A percentile compares a stretch with the other conserved stretches of the same genome.
These are phyloP conservation scores for Mycena capillaripes DNA, from an alignment of 768 basidiomycete genomes.

Conservation along the genomic window DNA sequence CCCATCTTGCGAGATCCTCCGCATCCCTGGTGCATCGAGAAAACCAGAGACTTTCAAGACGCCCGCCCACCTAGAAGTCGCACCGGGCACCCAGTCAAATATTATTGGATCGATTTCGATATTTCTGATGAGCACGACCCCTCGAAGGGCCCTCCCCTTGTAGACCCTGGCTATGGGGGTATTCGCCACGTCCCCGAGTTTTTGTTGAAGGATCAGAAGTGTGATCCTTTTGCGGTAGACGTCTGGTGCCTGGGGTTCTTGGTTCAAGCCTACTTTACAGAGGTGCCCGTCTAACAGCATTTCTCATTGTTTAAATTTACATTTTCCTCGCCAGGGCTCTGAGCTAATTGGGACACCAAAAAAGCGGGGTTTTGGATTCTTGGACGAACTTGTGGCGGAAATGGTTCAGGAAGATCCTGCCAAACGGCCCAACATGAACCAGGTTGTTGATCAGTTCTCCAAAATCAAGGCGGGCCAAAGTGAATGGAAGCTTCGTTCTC, in stretches of 20 bases:
- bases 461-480: constrained; percentile 3
- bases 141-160: neutral
- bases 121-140: constrained; percentile 17
- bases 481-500: constrained; percentile 11
- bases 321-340: neutral
- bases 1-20: neutral
- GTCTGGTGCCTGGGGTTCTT: constrained; percentile 13
- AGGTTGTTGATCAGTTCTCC: constrained; percentile 1
- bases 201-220: neutral
- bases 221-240: constrained; percentile 20
- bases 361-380: constrained; percentile 7
- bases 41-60: neutral
- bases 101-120: constrained; percentile 22
- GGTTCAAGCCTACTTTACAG: neutral
- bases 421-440: constrained; percentile 9
- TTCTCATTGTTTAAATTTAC: no score
- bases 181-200: neutral
- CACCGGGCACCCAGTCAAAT: constrained; percentile 14
- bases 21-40: neutral
- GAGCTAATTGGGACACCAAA: neutral
- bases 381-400: neutral
- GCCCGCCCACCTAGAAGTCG: neutral
- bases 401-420: constrained; percentile 3
- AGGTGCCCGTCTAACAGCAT: neutral
- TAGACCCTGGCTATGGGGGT: neutral